A percentile compares a stretch with the other conserved stretches of the same genome.
These are phyloP conservation scores for Fusarium sp. DNA, from an alignment of 2,329 filamentous ascomycete species.

Conservation along the genomic window DNA sequence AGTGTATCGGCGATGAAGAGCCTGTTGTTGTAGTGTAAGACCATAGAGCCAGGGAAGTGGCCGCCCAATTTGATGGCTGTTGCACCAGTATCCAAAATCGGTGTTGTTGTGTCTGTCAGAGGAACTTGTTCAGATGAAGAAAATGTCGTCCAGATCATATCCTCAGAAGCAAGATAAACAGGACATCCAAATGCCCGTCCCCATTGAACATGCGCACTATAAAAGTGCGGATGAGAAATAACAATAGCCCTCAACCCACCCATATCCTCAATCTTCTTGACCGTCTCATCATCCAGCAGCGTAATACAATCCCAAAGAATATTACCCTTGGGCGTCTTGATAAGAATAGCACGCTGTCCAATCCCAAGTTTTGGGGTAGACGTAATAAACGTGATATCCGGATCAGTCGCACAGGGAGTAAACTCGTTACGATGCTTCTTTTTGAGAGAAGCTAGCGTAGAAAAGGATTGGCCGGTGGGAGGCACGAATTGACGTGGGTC, in stretches of 20 bases:
- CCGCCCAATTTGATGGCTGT: conserved; percentile 77
- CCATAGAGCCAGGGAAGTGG: conserved; percentile 81
- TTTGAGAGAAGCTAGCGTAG: conserved; percentile 63
- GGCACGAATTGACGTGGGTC: conserved; percentile 79
- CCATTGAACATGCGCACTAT: conserved; percentile 81
- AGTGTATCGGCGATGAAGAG: conserved; percentile 84
- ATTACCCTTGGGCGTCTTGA: conserved; percentile 74
- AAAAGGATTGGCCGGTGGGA: conserved; percentile 68
- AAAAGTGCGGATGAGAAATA: conserved; percentile 86
- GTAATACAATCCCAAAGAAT: conserved; percentile 84
- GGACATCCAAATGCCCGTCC: conserved; percentile 74
- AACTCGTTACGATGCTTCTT: conserved; percentile 65
- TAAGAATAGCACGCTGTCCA: conserved; percentile 77
- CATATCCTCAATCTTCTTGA: conserved; percentile 64
- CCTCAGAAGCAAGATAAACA: conserved; percentile 74
- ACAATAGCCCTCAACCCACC: conserved; percentile 78
- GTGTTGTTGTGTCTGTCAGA: conserved; percentile 56
- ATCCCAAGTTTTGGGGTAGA: conserved; percentile 74
- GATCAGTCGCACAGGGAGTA: conserved; percentile 58
- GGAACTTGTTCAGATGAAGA: conserved; percentile 58
- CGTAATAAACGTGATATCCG: conserved; percentile 58
- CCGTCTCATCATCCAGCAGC: conserved; percentile 73
- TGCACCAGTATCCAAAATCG: conserved; percentile 60
- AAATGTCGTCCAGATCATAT: conserved; percentile 71
- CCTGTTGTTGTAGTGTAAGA: conserved; percentile 69